Conservation (phyloP, 169 alveolate genomes). For the Toxoplasma gondii region DNA sequence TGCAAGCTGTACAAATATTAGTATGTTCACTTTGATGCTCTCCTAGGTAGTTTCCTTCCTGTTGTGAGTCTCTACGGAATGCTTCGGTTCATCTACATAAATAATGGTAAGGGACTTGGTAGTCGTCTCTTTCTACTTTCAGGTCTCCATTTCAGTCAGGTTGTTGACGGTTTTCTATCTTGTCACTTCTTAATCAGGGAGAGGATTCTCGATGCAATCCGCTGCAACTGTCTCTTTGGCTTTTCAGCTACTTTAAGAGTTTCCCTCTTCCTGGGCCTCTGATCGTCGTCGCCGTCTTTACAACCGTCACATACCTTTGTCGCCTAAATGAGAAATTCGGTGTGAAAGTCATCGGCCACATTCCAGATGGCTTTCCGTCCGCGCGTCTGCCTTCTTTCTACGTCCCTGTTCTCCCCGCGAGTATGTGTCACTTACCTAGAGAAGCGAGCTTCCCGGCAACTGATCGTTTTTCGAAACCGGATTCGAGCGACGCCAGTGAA, state of each 20-base stretch:
- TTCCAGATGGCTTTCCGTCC: constrained; percentile 69
- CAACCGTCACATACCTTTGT: constrained; percentile 36
- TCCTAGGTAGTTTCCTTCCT: no score
- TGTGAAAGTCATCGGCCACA: constrained; percentile 47
- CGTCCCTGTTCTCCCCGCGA: constrained; percentile 12
- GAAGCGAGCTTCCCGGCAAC: neutral
- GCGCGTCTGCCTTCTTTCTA: constrained; percentile 56
- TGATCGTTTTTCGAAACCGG: neutral
- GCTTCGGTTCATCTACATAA: no score
- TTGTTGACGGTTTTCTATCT: no score
- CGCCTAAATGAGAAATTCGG: constrained; percentile 40
- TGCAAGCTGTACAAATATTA: no score
- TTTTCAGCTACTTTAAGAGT: constrained; percentile 56
- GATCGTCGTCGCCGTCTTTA: constrained; percentile 55
- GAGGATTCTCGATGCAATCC: no score
- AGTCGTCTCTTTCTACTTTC: no score
- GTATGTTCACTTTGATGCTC: no score
- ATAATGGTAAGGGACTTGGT: no score
- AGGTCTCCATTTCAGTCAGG: no score
- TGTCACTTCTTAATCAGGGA: no score
- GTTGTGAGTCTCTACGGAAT: no score
- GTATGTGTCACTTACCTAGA: neutral
- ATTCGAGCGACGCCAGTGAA: neutral
- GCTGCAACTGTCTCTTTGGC: neutral
- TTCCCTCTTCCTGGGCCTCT: constrained; percentile 67